Conservation (phyloP, 2,329 filamentous ascomycete genomes). For the Venturia effusa region DNA sequence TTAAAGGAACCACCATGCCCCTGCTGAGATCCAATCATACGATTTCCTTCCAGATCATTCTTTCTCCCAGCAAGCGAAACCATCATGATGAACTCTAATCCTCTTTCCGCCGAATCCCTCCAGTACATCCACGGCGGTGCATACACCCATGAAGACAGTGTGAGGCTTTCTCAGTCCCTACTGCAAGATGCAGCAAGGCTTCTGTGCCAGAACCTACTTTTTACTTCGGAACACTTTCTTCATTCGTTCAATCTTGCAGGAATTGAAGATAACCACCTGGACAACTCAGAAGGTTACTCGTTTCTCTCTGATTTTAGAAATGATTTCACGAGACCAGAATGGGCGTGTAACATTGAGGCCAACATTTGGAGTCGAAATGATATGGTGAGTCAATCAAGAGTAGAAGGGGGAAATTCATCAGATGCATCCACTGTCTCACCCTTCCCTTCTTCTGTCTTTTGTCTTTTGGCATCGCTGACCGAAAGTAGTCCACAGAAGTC, state of each 20-base stretch:
- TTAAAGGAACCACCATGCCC: not conserved
- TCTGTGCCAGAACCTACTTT: not conserved
- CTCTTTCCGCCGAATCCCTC: not conserved
- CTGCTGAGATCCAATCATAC: not conserved
- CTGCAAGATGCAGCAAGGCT: not conserved
- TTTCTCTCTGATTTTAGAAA: not conserved
- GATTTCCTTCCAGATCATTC: not conserved
- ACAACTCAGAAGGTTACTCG: not conserved
- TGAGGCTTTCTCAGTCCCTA: not conserved
- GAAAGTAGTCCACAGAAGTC: not conserved
- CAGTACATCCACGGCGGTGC: not conserved
- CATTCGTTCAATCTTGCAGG: not conserved
- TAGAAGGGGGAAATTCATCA: not conserved
- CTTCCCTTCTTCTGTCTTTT: not conserved
- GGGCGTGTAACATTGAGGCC: not conserved
- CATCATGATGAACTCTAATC: not conserved
- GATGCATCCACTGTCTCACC: not conserved
- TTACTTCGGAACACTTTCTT: not conserved
- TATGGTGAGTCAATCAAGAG: not conserved
- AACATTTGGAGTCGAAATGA: not conserved
- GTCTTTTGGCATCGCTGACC: too few relatives aligned
- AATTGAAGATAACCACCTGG: not conserved
- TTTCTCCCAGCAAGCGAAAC: not conserved
- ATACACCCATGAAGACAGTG: slow-evolving; percentile 4
- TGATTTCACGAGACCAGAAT: not conserved